Evolutionary conservation across 169 alveolate species (phyloP), one percentile per base, ranked within the genome.

Genomic region (Neospora caninum): DNA sequence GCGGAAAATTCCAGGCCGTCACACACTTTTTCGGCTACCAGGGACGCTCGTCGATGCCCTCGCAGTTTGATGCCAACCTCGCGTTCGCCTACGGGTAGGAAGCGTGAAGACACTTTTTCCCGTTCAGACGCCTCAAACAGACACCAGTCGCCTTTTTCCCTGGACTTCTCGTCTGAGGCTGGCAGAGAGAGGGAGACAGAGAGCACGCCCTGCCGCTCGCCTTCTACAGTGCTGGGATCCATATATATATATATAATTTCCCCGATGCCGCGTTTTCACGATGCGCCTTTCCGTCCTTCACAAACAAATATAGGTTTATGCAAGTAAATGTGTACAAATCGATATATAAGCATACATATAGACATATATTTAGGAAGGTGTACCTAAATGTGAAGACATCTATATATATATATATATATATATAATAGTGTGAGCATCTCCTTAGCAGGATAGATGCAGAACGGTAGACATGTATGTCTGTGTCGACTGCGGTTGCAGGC

Each of bases 41-140:
- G 95, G 99, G 99, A 36, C 97, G 99, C 87, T 98, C 99, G 91
- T 98, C 99, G n/a, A 97, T 98, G 97, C 99, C 99, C 43, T 97
- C 99, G 0, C 97, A 97, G 53, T 99, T 99, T 93, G 99, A 99
- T 95, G 97, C 99, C 69, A 97, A 97, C 73, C 97, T 99, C 86
- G 99, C 99, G 18, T 98, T 97, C 93, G 98, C 99, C 42, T 98
- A 98, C 95, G 99, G 99, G 94, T 94, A n/a, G 9, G 91, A 4
- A 25, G 36, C n/a, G n/a, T n/a, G n/a, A n/a, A n/a, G n/a, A n/a
- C n/a, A n/a, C n/a, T n/a, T n/a, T n/a, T n/a, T n/a, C n/a, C n/a
- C n/a, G n/a, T n/a, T n/a, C n/a, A n/a, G n/a, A n/a, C n/a, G n/a
- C n/a, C n/a, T n/a, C n/a, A n/a, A n/a, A n/a, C n/a, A n/a, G n/a